Percentiles rank a stretch among this genome's conserved stretches.
These are phyloP conservation scores for Colletotrichum sp. DNA, from an alignment of 2,329 filamentous ascomycete genomes.

Conservation along the genomic window DNA sequence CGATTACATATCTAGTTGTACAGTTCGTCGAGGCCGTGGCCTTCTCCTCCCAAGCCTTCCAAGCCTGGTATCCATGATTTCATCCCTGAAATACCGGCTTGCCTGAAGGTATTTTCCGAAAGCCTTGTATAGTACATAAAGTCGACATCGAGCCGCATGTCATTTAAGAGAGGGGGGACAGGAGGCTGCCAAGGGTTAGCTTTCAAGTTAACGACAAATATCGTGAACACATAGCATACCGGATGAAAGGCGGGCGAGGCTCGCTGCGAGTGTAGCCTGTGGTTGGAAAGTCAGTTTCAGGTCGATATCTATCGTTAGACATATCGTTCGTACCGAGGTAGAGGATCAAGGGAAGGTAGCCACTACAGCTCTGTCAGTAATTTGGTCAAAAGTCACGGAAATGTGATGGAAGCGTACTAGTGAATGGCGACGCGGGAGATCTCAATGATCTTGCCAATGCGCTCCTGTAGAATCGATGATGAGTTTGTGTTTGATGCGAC, in stretches of 20 bases:
- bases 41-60: not conserved
- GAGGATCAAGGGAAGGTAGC: constrained; percentile 94
- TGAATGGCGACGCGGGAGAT: constrained; percentile 92
- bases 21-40: not conserved
- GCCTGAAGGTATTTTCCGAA: not conserved
- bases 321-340: constrained; percentile 78
- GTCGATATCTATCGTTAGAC: not conserved
- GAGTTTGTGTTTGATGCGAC: constrained; percentile 1
- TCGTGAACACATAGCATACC: constrained; percentile 41
- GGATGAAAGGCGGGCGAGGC: constrained; percentile 77
- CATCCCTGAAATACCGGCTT: not conserved
- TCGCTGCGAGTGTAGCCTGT: constrained; percentile 92
- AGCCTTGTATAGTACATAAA: constrained; percentile 21
- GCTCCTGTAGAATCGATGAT: constrained; percentile 68
- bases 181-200: constrained; percentile 51
- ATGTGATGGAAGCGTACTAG: constrained; percentile 68
- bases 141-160: not conserved
- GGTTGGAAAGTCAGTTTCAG: constrained; percentile 27
- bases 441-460: constrained; percentile 96
- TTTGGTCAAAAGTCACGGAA: too few species aligned
- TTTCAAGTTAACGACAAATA: not conserved
- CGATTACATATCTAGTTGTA: constrained; percentile 23
- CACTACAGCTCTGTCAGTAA: constrained; percentile 61
- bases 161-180: constrained; percentile 67
- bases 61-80: not conserved